A percentile compares a stretch with the other conserved stretches of the same genome.
Conservation (phyloP, 2,329 filamentous ascomycete species). For the Cordyceps pruinosa region DNA sequence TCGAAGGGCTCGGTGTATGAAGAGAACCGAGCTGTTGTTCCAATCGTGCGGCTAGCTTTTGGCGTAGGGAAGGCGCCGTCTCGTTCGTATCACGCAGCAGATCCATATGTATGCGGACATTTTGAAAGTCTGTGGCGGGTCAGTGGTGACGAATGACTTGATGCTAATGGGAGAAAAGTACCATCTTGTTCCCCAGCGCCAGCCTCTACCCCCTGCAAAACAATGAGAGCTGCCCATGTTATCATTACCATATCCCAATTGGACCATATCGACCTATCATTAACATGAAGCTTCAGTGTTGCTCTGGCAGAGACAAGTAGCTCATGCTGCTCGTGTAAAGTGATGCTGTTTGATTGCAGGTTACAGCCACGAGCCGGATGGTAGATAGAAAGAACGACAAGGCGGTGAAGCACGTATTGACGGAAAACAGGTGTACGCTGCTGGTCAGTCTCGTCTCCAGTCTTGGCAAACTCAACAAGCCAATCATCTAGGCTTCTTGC, state of each 20-base stretch:
- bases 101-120: slow-evolving; percentile 24
- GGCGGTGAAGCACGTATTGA: slow-evolving; percentile 35
- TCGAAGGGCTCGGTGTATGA: slow-evolving; percentile 18
- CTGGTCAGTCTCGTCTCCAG: slow-evolving; percentile 24
- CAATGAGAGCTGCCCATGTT: slow-evolving; percentile 37
- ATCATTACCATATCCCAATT: slow-evolving; percentile 39
- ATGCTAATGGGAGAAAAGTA: slow-evolving; percentile 12
- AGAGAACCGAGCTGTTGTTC: slow-evolving; percentile 22
- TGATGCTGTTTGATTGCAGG: slow-evolving; percentile 31
- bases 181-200: slow-evolving; percentile 32
- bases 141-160: neutral
- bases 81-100: slow-evolving; percentile 24
- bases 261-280: slow-evolving; percentile 36
- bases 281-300: slow-evolving; percentile 31
- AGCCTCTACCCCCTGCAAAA: slow-evolving; percentile 34
- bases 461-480: slow-evolving; percentile 32
- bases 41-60: slow-evolving; percentile 20
- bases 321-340: slow-evolving; percentile 33
- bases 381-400: slow-evolving; percentile 37
- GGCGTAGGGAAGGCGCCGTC: slow-evolving; percentile 20
- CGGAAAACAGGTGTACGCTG: slow-evolving; percentile 31
- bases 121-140: slow-evolving; percentile 18
- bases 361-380: slow-evolving; percentile 34
- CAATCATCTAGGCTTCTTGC: slow-evolving; percentile 34
- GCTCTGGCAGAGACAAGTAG: slow-evolving; percentile 34